Evolutionary conservation across 805 yeast species (phyloP), one percentile per base, ranked within the genome.

Genomic region (Saturnispora sanitii): DNA sequence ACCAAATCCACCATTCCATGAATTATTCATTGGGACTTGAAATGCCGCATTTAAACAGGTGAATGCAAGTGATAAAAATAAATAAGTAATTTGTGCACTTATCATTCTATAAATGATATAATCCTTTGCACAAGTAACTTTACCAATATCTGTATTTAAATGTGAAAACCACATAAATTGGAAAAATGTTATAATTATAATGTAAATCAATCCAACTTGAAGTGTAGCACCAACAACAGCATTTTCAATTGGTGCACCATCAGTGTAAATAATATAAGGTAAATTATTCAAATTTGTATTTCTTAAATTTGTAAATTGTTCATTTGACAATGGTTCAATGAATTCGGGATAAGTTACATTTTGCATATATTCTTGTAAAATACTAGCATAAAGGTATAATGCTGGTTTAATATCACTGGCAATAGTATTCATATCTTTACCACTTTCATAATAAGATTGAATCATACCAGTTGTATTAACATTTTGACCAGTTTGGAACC

Each of bases 191-290:
- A 82, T 57, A 54, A 83, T 75, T 49, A 83, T 70, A 54, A 80
- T 64, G 54, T 76, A 82, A 56, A 83, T 79, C 47, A 81, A 66
- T 38, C 92, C 92, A 44, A 82, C 78, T 56, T 82, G 88, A 3
- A 76, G 57, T 4, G 88, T 85, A 0, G 86, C 87, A 33, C 69
- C 49, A 12, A 77, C 53, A 4, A 73, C 75, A 2, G 73, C 64
- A 49, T 75, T 62, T 1, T 58, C 57, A 38, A 62, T 65, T 9
- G 46, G 43, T 13, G 26, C 40, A 5, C 40, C 43, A 30, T 46
- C 39, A 3, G 43, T 46, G 21, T 42, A 41, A 11, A 6, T 23
- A 16, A 56, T 46, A 1, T 22, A 16, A 13, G 63, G 64, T 11
- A 44, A 32, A 5, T 40, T 23, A 1, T 56, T 46, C 15, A 57